Evolutionary conservation across 2,329 filamentous ascomycete genomes (phyloP), one percentile per base, ranked within the genome.

Genomic region (Xylariaceae sp.): DNA sequence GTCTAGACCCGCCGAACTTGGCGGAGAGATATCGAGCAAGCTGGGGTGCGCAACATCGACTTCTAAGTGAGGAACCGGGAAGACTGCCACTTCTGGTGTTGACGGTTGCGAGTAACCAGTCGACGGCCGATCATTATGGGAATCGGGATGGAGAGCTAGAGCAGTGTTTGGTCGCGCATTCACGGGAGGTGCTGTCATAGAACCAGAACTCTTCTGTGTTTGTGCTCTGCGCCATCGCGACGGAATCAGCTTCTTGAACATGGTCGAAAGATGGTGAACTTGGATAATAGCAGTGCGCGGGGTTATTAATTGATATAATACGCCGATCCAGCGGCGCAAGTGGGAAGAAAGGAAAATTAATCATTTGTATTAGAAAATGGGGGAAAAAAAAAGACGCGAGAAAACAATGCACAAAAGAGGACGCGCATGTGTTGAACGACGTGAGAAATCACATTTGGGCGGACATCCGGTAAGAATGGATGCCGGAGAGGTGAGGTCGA

Each of bases 81-180:
- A 74, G 49, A 64, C 68, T 11, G 72, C 66, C 9, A 68, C 70
- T 34, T 71, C 68, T 11, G 79, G 78, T 30, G 23, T 30, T 61
- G 78, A 83, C 50, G 76, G 79, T 70, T 82, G 79, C 51, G 85
- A 84, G 70, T 88, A 88, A 51, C 85, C 65, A 37, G 86, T 87
- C 5, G 76, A 65, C n/a, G 81, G 79, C 47, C 80, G 79, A 62
- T 73, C 67, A 62, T 69, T 75, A 56, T 68, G 70, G 39, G 74
- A 72, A 60, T 65, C 67, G 59, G 68, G 72, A 63, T 67, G 65
- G 54, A 62, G 66, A 61, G 68, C 70, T 59, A 66, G 72, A 61
- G 74, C 71, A 56, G 75, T 71, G 55, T 74, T 71, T 45, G 76
- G 71, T 39, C 72, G 73, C 30, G 72, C 63, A 60, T 69, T 69